Percentiles rank a stretch among this genome's conserved stretches.
Evolutionary conservation across 2,329 filamentous ascomycete species (phyloP).

Genomic region (Trichoderma semiorbis): DNA sequence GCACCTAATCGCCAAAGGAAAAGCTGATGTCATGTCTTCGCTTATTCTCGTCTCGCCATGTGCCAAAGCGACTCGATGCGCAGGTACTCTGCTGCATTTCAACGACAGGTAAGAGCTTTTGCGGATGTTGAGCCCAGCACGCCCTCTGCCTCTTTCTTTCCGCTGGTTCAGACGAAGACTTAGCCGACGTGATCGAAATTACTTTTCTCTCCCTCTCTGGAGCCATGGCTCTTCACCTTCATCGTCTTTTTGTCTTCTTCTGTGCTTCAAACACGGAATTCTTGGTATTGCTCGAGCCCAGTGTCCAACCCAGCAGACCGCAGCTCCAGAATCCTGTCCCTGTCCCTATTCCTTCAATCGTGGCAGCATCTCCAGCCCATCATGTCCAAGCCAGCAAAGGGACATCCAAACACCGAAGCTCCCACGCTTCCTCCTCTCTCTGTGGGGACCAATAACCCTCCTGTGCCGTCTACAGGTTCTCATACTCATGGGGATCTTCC

Average conservation of each 20-base stretch:
- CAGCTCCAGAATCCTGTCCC: background rate
- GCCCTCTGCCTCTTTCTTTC: background rate
- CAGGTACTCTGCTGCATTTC: background rate
- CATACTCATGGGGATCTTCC: background rate
- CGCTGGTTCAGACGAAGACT: background rate
- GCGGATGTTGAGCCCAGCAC: background rate
- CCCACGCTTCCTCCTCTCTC: conserved; percentile 19
- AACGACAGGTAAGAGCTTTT: background rate
- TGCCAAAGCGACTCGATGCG: background rate
- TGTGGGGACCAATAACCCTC: background rate
- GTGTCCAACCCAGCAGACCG: too few species aligned
- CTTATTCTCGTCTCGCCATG: background rate
- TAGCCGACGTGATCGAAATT: background rate
- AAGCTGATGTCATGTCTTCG: background rate
- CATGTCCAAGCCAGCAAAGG: conserved; percentile 19
- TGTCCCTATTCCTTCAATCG: background rate
- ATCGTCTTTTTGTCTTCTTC: background rate
- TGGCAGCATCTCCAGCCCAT: background rate
- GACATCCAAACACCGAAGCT: background rate
- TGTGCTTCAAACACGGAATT: background rate
- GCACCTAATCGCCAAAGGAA: background rate
- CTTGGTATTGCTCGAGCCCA: background rate
- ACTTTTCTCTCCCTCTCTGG: background rate
- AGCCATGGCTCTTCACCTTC: background rate
- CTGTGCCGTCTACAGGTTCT: background rate